A percentile compares a stretch with the other conserved stretches of the same genome.
phyloP scores from a whole-genome alignment of 495 filamentous ascomycete genomes.

The Aspergillus coremiiformis region DNA sequence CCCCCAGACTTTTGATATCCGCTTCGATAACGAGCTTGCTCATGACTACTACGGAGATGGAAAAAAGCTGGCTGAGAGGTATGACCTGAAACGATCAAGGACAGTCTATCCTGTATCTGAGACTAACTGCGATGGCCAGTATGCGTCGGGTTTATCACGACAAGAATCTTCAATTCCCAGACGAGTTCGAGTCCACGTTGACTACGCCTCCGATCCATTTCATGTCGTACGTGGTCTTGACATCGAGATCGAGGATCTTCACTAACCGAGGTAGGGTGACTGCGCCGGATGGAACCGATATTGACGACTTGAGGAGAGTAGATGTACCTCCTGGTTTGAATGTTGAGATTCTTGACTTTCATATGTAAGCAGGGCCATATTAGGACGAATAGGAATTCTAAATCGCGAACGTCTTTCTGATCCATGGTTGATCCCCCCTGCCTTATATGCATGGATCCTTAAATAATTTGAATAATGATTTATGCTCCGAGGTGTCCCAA shows the following conservation, averaged over 20 bases:
- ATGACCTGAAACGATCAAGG: background rate
- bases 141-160: slow-evolving; percentile 14
- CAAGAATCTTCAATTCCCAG: slow-evolving; percentile 10
- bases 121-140: background rate
- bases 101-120: background rate
- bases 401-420: no score
- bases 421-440: no score
- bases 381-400: no score
- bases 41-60: slow-evolving; percentile 19
- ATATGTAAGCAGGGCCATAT: background rate
- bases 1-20: slow-evolving; percentile 19
- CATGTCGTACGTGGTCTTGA: slow-evolving; percentile 12
- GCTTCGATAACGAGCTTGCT: slow-evolving; percentile 15
- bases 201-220: slow-evolving; percentile 18
- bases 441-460: no score
- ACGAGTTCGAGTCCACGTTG: slow-evolving; percentile 13
- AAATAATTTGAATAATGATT: no score
- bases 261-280: slow-evolving; percentile 7
- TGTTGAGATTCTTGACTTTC: slow-evolving; percentile 13
- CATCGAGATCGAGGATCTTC: background rate
- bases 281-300: slow-evolving; percentile 11
- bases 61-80: slow-evolving; percentile 11
- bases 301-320: slow-evolving; percentile 9
- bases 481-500: no score
- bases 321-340: slow-evolving; percentile 14